Evolutionary conservation across 2,329 filamentous ascomycete genomes (phyloP), one percentile per base, ranked within the genome.

Genomic region (Pseudogymnoascus sp.): DNA sequence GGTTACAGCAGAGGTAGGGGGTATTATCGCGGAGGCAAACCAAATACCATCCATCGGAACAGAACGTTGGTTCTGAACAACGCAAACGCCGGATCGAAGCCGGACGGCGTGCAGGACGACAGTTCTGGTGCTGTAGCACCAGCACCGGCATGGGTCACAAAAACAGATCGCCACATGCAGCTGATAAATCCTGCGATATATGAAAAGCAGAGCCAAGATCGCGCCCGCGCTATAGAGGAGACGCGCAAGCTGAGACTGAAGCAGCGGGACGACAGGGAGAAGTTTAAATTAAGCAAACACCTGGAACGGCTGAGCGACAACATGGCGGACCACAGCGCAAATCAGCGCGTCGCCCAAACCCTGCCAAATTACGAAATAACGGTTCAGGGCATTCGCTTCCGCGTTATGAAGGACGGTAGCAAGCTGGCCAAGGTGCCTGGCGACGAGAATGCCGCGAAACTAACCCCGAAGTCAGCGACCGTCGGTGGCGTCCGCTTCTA

Each of bases 401-500:
- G 79, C 60, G 83, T 96, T 35, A 77, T 82, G 15, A 83, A 87
- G 64, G 85, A 88, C 65, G 90, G 91, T 65, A 92, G 89, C 78
- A 95, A 95, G 74, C 81, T 96, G 38, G 78, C 89, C 63, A 87
- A 87, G 69, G 74, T 86, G 62, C 79, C 83, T 67, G 87, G 90
- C 94, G 82, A 86, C 66, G 74, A 77, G 52, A 82, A 84, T 68
- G 76, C 80, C 35, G 79, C 82, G 59, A 83, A 81, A 59, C 77
- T 80, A 55, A 95, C 90, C 2, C 91, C 91, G 0, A 94, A 91
- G 73, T 82, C 79, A 64, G 80, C 86, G 38, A 75, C 77, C 5
- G 77, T 95, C 62, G 89, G 87, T 58, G 89, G 90, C 39, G 88
- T 95, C 67, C 84, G 82, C 64, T 96, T 95, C 70, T 81, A 90